Percentiles rank a stretch among this genome's conserved stretches.
Conservation (phyloP, 2,329 filamentous ascomycete genomes). For the Colletotrichum euphorbiae region DNA sequence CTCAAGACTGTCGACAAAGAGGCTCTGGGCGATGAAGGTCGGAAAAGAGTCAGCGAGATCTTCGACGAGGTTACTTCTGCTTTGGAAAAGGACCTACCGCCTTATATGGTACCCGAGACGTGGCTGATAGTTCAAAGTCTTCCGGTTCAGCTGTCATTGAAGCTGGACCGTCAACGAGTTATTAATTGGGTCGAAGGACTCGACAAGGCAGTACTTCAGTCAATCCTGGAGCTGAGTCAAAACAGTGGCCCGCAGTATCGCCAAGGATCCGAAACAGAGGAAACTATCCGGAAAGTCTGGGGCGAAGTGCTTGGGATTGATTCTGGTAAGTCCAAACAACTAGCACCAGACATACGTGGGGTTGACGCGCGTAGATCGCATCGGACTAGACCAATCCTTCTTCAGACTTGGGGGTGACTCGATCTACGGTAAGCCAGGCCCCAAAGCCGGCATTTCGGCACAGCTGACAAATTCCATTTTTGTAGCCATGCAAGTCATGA, state of each 20-base stretch:
- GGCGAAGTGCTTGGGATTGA: slow-evolving; percentile 51
- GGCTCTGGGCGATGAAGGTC: neutral
- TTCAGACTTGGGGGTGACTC: slow-evolving; percentile 69
- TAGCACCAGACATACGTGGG: fast-evolving
- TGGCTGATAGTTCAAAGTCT: slow-evolving; percentile 39
- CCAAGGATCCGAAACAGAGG: slow-evolving; percentile 6
- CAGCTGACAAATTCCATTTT: neutral
- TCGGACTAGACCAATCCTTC: slow-evolving; percentile 67
- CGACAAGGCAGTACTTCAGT: neutral
- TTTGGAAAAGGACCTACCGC: slow-evolving; percentile 32
- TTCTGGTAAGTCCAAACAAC: slow-evolving; percentile 8
- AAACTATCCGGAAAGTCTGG: slow-evolving; percentile 47
- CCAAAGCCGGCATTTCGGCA: no score
- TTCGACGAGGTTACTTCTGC: neutral
- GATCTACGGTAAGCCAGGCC: slow-evolving; percentile 16
- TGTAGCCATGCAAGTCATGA: slow-evolving; percentile 54
- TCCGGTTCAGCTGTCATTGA: slow-evolving; percentile 41
- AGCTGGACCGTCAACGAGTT: slow-evolving; percentile 39
- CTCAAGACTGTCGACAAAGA: neutral
- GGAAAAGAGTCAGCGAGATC: neutral
- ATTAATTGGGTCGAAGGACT: slow-evolving; percentile 19
- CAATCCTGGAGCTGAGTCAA: neutral
- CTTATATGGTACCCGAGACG: slow-evolving; percentile 43
- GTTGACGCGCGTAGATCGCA: slow-evolving; percentile 43
- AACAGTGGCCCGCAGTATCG: neutral